These are phyloP conservation scores for Allomyces javanicus DNA, from an alignment of 192 early-diverging fungal genomes.

Conservation along the genomic window DNA sequence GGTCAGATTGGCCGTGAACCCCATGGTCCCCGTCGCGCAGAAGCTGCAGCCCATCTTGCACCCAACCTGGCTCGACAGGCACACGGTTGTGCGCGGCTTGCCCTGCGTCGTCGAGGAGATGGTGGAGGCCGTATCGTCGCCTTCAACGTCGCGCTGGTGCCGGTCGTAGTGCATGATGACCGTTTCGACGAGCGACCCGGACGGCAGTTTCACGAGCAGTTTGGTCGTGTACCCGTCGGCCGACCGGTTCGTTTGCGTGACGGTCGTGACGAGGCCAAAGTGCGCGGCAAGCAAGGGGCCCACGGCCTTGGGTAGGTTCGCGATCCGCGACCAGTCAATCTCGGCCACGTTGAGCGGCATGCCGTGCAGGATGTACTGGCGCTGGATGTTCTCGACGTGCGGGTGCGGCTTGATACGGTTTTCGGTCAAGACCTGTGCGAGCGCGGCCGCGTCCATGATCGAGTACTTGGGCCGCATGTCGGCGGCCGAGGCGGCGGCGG, in stretches of 20 bases:
- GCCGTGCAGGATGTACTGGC: background rate
- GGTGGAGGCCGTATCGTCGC: background rate
- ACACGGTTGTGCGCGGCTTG: background rate
- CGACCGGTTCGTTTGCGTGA: background rate
- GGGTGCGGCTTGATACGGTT: background rate
- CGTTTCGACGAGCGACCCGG: conserved; percentile 1
- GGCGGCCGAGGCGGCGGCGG: no score
- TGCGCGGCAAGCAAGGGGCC: background rate
- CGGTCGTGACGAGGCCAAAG: background rate
- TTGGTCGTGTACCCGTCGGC: background rate
- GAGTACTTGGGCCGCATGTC: no score
- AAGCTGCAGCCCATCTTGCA: conserved; percentile 4
- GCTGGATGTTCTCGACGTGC: background rate
- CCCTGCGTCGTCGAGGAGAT: background rate
- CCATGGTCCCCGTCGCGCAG: conserved; percentile 1
- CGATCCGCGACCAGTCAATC: background rate
- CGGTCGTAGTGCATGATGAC: conserved; percentile 5
- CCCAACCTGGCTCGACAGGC: background rate
- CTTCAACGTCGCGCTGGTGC: background rate
- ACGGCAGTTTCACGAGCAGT: background rate
- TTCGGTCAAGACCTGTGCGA: background rate
- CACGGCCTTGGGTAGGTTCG: background rate
- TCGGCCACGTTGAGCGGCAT: background rate
- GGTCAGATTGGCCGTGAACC: background rate
- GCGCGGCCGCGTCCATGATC: background rate